Conservation (phyloP, 129 eudicot genomes). For the Solidago caesia region DNA sequence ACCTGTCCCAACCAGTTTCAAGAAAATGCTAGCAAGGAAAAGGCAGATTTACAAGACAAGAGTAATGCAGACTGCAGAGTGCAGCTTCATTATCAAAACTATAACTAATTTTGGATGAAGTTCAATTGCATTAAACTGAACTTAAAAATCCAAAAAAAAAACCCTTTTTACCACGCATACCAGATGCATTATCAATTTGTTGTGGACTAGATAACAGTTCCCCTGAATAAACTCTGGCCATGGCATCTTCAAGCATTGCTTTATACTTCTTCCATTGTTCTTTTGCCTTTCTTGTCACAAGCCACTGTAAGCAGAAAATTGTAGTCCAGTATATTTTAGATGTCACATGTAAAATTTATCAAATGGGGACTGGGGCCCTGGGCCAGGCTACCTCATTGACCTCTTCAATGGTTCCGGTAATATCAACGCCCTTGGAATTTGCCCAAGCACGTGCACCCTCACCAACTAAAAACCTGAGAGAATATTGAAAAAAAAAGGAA, state of each 20-base stretch:
- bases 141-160: not conserved
- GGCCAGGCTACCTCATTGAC: constrained; percentile 50
- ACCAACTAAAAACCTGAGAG: constrained; percentile 83
- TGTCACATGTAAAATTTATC: constrained; percentile 3
- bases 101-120: no score
- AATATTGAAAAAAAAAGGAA: constrained; percentile 9
- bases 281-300: constrained; percentile 74
- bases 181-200: constrained; percentile 32
- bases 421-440: constrained; percentile 57
- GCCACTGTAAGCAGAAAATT: constrained; percentile 56
- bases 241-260: constrained; percentile 81
- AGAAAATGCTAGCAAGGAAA: no score
- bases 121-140: no score
- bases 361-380: not conserved
- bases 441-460: constrained; percentile 91
- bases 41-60: no score
- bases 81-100: no score
- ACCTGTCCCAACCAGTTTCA: no score
- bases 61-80: no score
- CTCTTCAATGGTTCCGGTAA: constrained; percentile 39
- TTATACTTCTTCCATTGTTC: constrained; percentile 74
- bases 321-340: not conserved
- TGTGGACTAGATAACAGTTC: constrained; percentile 24
- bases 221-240: constrained; percentile 30
- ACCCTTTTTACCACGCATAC: constrained; percentile 25